Evolutionary conservation across 2,329 filamentous ascomycete species (phyloP), one percentile per base, ranked within the genome.

Genomic region (Whalleya microplaca): DNA sequence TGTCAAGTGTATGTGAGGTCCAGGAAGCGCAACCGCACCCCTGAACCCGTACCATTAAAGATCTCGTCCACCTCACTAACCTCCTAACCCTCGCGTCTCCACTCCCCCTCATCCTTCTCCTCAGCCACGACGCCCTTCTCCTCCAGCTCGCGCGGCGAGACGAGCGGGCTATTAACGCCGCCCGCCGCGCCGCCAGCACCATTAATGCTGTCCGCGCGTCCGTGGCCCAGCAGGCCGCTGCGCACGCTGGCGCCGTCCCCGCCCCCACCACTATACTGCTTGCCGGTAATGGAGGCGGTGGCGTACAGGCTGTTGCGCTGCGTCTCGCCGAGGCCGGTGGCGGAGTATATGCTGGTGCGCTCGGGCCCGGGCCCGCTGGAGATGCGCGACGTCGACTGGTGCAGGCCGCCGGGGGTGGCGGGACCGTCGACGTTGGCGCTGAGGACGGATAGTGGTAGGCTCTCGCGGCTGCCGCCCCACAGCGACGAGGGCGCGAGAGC

Each of bases 401-500:
- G 83, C 44, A 88, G 75, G 3, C 79, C 79, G 1, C n/a, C n/a
- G 82, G 74, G 19, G 81, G 78, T 2, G 73, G 66, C 1, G 78
- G 74, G 47, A 79, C 76, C 74, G 40, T 89, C 86, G 32, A 89
- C 78, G 67, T 87, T 92, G 55, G 86, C 84, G 67, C 89, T 92
- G 37, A 95, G 80, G 5, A 94, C 86, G 67, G 89, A 92, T 21
- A 95, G 78, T 0, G 91, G 91, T 1, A 95, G 80, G 43, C 86
- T 90, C 73, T 95, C 91, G 58, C 90, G 86, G 67, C 88, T 92
- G 43, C 90, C 90, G 44, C 91, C 91, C 80, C 90, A 95, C 3
- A 94, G 80, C 0, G 90, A 93, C 0, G 88, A 91, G 0, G 91
- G 91, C 1, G 91, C 89, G n/a, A 96, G 77, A 2, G 91, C 91